A percentile compares a stretch with the other conserved stretches of the same genome.
phyloP scores from a whole-genome alignment of 1,284 basidiomycete genomes.

The Pascua sp. region DNA sequence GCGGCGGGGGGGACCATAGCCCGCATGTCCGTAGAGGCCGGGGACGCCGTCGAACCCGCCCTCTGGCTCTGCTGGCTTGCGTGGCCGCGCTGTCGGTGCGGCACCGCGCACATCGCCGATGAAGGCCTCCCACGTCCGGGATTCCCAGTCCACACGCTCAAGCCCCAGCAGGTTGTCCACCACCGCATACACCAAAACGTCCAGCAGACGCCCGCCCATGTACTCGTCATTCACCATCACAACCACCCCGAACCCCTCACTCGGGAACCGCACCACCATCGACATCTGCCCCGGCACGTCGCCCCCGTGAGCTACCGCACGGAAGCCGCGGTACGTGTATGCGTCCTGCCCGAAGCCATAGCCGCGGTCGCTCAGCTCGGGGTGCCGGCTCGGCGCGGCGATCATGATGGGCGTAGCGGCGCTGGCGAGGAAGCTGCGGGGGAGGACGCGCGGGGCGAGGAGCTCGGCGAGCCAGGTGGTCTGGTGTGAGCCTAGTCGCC shows the following conservation, averaged over 20 bases:
- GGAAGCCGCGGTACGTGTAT: slow-evolving; percentile 14
- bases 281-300: slow-evolving; percentile 18
- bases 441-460: slow-evolving; percentile 25
- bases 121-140: neutral
- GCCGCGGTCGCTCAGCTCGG: neutral
- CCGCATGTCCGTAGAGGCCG: slow-evolving; percentile 9
- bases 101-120: neutral
- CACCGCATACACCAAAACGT: slow-evolving; percentile 11
- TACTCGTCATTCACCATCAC: slow-evolving; percentile 23
- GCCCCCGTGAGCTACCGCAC: slow-evolving; percentile 20
- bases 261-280: slow-evolving; percentile 16
- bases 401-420: neutral
- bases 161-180: slow-evolving; percentile 24
- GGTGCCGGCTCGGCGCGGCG: neutral
- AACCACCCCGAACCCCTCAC: slow-evolving; percentile 10
- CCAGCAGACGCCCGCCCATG: neutral
- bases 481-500: neutral
- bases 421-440: slow-evolving; percentile 15
- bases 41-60: neutral
- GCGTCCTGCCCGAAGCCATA: slow-evolving; percentile 22
- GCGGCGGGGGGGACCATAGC: slow-evolving; percentile 13
- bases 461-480: slow-evolving; percentile 32
- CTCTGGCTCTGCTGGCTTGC: neutral
- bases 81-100: neutral
- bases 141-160: slow-evolving; percentile 13